Conservation (phyloP, 306 rosid genomes). For the Fragaria ananassa region DNA sequence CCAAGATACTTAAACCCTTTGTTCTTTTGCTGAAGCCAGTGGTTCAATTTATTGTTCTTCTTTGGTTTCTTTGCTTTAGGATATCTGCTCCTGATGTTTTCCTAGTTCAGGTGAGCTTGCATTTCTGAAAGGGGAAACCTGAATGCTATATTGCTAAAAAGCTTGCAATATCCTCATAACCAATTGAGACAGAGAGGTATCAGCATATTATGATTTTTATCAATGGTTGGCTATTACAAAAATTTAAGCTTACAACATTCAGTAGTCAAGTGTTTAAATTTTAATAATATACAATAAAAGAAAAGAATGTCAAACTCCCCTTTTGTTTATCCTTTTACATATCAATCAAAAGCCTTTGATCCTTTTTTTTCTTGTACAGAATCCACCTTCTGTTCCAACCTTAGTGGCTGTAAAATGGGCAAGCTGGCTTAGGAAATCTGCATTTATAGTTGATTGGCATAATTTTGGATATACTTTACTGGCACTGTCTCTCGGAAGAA, state of each 20-base stretch:
- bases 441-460: slow-evolving; percentile 93
- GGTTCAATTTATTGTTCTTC: slow-evolving; percentile 68
- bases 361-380: slow-evolving; percentile 47
- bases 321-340: background rate
- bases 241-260: background rate
- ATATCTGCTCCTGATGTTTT: slow-evolving; percentile 80
- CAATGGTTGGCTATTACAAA: background rate
- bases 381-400: slow-evolving; percentile 99
- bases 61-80: slow-evolving; percentile 80
- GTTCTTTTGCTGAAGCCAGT: slow-evolving; percentile 74
- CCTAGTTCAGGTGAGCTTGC: slow-evolving; percentile 68
- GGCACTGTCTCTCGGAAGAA: slow-evolving; percentile 81
- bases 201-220: background rate
- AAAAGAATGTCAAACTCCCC: background rate
- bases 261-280: background rate
- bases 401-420: slow-evolving; percentile 92
- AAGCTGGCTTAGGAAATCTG: slow-evolving; percentile 69
- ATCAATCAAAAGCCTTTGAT: background rate
- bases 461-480: slow-evolving; percentile 93
- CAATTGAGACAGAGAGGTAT: too few relatives aligned
- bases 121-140: background rate
- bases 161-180: too few relatives aligned
- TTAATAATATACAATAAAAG: background rate
- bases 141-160: too few relatives aligned
- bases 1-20: slow-evolving; percentile 56